These are phyloP conservation scores for Metarhizium sp. DNA, from an alignment of 2,329 filamentous ascomycete genomes.

Conservation along the genomic window DNA sequence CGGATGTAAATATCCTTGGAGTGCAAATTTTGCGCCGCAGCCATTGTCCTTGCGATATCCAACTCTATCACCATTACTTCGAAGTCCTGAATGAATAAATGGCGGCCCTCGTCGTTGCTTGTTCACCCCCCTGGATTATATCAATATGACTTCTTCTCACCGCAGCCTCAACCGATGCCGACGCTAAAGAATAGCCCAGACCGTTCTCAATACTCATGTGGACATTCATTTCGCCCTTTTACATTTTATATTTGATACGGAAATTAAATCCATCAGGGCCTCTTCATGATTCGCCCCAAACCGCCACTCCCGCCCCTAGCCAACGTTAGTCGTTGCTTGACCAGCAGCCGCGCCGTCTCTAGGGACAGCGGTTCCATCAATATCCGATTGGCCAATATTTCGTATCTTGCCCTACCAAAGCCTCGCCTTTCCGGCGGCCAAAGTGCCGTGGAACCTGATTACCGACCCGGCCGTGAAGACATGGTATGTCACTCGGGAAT, in stretches of 20 bases:
- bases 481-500: too few species aligned
- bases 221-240: neutral
- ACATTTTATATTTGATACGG: too few species aligned
- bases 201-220: neutral
- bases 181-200: neutral
- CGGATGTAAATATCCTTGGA: neutral
- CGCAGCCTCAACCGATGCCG: neutral
- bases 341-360: too few species aligned
- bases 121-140: neutral
- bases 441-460: too few species aligned
- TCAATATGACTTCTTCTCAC: neutral
- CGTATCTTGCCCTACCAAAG: too few species aligned
- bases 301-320: conserved; percentile 2
- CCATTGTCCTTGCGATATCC: neutral
- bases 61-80: neutral
- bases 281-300: neutral
- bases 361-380: neutral
- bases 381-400: neutral
- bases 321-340: neutral
- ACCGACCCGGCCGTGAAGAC: too few species aligned
- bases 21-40: neutral
- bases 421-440: too few species aligned
- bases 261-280: too few species aligned
- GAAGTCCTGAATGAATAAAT: neutral
- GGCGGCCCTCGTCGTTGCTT: neutral